These are phyloP conservation scores for Kingdonia uniflora DNA, from an alignment of 164 flowering plant genomes.

Conservation along the genomic window DNA sequence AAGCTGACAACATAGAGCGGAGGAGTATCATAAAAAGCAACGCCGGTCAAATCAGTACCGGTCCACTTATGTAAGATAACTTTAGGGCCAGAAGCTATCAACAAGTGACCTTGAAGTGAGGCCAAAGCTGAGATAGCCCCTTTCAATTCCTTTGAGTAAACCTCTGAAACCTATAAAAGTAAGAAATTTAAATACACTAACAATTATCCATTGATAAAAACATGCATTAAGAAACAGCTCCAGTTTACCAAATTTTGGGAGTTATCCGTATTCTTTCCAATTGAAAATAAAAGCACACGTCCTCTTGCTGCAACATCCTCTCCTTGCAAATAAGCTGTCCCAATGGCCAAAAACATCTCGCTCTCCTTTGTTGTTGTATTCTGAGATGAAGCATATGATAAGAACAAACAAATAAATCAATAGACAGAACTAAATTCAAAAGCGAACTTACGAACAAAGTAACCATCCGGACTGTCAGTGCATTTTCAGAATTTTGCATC, in stretches of 20 bases:
- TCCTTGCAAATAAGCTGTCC: slow-evolving; percentile 98
- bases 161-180: slow-evolving; percentile 61
- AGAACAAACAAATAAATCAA: neutral
- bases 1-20: slow-evolving; percentile 95
- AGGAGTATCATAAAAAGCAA: slow-evolving; percentile 92
- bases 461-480: slow-evolving; percentile 88
- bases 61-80: slow-evolving; percentile 93
- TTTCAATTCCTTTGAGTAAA: slow-evolving; percentile 89
- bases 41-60: slow-evolving; percentile 82
- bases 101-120: slow-evolving; percentile 88
- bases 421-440: neutral
- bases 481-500: slow-evolving; percentile 92
- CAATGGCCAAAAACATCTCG: slow-evolving; percentile 90
- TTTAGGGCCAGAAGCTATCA: slow-evolving; percentile 96
- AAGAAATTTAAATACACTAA: neutral
- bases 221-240: too few relatives aligned
- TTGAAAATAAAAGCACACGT: slow-evolving; percentile 72
- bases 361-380: slow-evolving; percentile 73
- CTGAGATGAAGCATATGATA: slow-evolving; percentile 22
- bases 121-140: slow-evolving; percentile 98
- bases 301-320: slow-evolving; percentile 99
- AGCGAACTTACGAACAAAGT: slow-evolving; percentile 57
- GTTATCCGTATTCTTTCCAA: slow-evolving; percentile 54
- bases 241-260: slow-evolving; percentile 49
- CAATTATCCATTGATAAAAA: too few relatives aligned